Conservation (phyloP, 352 stramenopile genomes). For the Globisporangium lucens region DNA sequence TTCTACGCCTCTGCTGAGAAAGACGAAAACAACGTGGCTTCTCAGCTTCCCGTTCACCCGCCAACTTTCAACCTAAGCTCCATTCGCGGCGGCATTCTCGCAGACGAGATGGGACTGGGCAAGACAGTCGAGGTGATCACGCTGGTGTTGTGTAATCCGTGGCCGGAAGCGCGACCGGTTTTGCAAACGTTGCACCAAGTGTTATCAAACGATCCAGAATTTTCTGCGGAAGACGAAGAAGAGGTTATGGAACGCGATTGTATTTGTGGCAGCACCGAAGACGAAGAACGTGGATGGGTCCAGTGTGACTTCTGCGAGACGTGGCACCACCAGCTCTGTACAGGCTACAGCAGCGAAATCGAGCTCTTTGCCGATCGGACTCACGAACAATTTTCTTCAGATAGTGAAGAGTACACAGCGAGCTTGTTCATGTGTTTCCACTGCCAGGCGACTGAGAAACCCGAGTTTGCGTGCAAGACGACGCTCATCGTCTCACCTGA, state of each 20-base stretch:
- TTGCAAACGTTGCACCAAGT: slow-evolving; percentile 40
- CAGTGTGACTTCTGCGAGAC: slow-evolving; percentile 48
- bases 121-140: slow-evolving; percentile 85
- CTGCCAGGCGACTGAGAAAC: slow-evolving; percentile 42
- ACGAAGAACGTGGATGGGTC: slow-evolving; percentile 40
- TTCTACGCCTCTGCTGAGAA: slow-evolving; percentile 16
- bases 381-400: background rate
- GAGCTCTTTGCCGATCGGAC: background rate
- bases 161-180: slow-evolving; percentile 24
- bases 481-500: slow-evolving; percentile 93
- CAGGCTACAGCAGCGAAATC: slow-evolving; percentile 25
- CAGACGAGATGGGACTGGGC: slow-evolving; percentile 91
- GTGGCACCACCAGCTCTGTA: slow-evolving; percentile 69
- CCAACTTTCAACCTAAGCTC: slow-evolving; percentile 3
- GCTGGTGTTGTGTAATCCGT: slow-evolving; percentile 46
- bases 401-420: slow-evolving; percentile 6
- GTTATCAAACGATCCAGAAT: background rate
- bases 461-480: slow-evolving; percentile 49
- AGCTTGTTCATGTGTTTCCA: slow-evolving; percentile 60
- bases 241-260: slow-evolving; percentile 24
- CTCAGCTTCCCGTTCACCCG: too few relatives aligned
- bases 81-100: slow-evolving; percentile 85
- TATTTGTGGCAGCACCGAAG: slow-evolving; percentile 45
- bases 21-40: background rate
- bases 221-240: background rate